A percentile compares a stretch with the other conserved stretches of the same genome.
These are phyloP conservation scores for Asterophora lycoperdoides DNA, from an alignment of 768 basidiomycete species.

Conservation along the genomic window DNA sequence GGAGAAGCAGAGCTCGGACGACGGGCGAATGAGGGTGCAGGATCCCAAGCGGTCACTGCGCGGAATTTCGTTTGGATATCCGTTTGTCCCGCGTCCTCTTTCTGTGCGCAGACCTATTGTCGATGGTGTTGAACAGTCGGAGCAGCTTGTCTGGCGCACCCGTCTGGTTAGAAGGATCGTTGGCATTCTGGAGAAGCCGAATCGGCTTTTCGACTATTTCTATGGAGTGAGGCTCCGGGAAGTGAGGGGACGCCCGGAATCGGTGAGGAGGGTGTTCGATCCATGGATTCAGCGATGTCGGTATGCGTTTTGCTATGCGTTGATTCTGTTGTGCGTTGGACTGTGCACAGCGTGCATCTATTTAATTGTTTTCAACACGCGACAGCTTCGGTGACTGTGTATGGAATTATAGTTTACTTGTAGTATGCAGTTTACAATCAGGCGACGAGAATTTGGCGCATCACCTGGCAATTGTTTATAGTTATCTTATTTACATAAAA, in stretches of 20 bases:
- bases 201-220: conserved; percentile 39
- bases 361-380: conserved; percentile 41
- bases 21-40: conserved; percentile 39
- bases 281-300: conserved; percentile 54
- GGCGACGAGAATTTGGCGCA: too few species aligned
- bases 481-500: too few species aligned
- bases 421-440: too few species aligned
- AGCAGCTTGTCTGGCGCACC: conserved; percentile 18
- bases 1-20: conserved; percentile 41
- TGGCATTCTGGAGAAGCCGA: conserved; percentile 40
- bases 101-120: conserved; percentile 21
- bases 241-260: conserved; percentile 42
- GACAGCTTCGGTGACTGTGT: conserved; percentile 24
- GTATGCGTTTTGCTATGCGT: conserved; percentile 52
- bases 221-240: conserved; percentile 41
- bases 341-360: conserved; percentile 35
- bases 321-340: conserved; percentile 41
- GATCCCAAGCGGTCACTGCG: conserved; percentile 41
- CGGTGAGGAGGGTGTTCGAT: conserved; percentile 48
- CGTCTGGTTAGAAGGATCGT: conserved; percentile 16
- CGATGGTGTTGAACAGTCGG: conserved; percentile 8
- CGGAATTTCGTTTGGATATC: conserved; percentile 53
- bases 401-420: neutral
- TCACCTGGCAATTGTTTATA: too few species aligned
- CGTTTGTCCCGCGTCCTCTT: conserved; percentile 52